Base-by-base conservation (phyloP, 495 filamentous ascomycete genomes). In the Paragyromitra xinjiangensis region DNA sequence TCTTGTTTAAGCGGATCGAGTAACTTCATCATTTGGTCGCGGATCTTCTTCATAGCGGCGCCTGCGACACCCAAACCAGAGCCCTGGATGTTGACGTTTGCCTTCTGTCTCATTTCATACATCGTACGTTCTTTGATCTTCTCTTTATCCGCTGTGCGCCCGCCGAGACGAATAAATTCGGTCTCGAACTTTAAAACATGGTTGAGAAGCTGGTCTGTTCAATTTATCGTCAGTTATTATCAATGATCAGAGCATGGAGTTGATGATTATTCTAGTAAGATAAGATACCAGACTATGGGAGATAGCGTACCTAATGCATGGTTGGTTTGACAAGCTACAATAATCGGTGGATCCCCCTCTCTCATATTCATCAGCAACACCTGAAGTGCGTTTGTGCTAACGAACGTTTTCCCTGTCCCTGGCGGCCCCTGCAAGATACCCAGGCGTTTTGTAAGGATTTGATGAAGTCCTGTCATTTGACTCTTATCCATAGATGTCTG, bases 351-450 rank as follows among this genome's bases (percentile, higher is more conserved):
- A 82, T 92, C 88, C 8, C 84, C 84, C 1, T 81, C 69, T n/a
- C 73, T 71, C 85, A 89, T 87, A 68, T 92, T 93, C 0, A 85
- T 81, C 0, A 97, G 84, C 64, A 97, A 82, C 3, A 91, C 85
- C 56, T 88, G 89, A 39, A 98, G 81, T 1, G 92, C 92, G 50
- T 89, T 50, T 22, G 77, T 77, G 66, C 82, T 83, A 39, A 83
- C 75, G 29, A 45, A 78, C 26, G 81, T 83, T 56, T 82, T 82
- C 12, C 95, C 95, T 1, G 94, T 97, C 0, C 95, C 95, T 3
- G 95, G 95, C 7, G 95, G 95, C 0, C 95, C 95, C 84, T 98
- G 95, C 0, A 97, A 84, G 48, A 99, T 91, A 2, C 93, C 88
- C 0, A 99, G 78, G 48, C 87, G 86, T 63, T 91, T 92, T 0